Evolutionary conservation across 805 yeast genomes (phyloP).

Genomic region (Wickerhamiella bombiphila): DNA sequence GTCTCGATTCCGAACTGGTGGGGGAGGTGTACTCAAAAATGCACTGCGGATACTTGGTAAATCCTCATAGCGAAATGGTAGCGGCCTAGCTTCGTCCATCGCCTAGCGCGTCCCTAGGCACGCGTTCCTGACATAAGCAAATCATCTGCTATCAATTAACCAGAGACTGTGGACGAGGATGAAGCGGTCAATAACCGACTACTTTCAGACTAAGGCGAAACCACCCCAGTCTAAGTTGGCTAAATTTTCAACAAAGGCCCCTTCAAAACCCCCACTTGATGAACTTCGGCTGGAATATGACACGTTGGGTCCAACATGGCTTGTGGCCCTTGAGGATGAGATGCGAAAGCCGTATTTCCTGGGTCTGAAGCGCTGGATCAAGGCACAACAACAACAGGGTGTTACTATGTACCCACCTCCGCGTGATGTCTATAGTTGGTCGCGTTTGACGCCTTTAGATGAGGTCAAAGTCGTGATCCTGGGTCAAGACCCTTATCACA

Average conservation of each 20-base stretch:
- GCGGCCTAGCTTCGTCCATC: background rate
- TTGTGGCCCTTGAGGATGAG: slow-evolving; percentile 49
- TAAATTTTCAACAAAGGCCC: background rate
- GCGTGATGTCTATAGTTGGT: slow-evolving; percentile 78
- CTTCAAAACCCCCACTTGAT: background rate
- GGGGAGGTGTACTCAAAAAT: no score
- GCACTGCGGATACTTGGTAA: background rate
- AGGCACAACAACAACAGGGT: slow-evolving; percentile 29
- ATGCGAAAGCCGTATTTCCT: slow-evolving; percentile 77
- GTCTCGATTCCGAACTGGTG: no score
- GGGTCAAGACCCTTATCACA: slow-evolving; percentile 97
- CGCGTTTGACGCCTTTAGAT: slow-evolving; percentile 64
- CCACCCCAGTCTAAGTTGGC: background rate
- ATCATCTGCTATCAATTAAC: background rate
- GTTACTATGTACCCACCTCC: slow-evolving; percentile 64
- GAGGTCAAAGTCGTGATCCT: slow-evolving; percentile 62
- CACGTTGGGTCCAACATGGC: slow-evolving; percentile 68
- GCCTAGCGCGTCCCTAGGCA: background rate
- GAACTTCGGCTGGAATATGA: slow-evolving; percentile 38
- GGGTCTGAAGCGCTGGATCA: slow-evolving; percentile 49
- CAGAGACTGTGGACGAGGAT: slow-evolving; percentile 1
- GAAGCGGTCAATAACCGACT: slow-evolving; percentile 6
- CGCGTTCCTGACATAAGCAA: background rate
- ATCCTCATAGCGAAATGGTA: background rate
- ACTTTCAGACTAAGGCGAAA: background rate